These are phyloP conservation scores for Lanmaoa rubissima DNA, from an alignment of 768 basidiomycete species.

Conservation along the genomic window DNA sequence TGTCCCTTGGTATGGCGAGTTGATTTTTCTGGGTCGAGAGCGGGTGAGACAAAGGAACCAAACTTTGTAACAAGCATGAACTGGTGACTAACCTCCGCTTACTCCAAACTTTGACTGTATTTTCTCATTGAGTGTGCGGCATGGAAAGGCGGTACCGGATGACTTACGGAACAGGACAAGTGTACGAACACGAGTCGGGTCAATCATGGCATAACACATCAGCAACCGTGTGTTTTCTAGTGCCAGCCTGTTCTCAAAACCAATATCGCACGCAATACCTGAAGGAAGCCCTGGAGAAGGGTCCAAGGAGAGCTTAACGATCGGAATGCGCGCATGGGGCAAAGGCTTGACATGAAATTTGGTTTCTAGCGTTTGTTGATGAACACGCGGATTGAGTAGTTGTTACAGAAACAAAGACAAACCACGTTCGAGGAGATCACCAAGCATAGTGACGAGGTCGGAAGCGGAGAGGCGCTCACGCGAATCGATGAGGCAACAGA, in stretches of 20 bases:
- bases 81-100: constrained; percentile 67
- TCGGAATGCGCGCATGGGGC: constrained; percentile 96
- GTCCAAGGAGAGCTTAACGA: constrained; percentile 93
- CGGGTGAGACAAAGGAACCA: neutral
- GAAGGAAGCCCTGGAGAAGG: constrained; percentile 77
- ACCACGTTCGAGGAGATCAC: constrained; percentile 92
- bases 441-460: constrained; percentile 92
- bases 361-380: constrained; percentile 60
- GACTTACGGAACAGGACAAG: constrained; percentile 94
- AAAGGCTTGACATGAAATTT: constrained; percentile 96
- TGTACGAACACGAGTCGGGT: constrained; percentile 89
- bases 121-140: constrained; percentile 11
- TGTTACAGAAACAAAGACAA: constrained; percentile 29
- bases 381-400: constrained; percentile 11
- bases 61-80: neutral
- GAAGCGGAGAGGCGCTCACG: constrained; percentile 74
- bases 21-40: constrained; percentile 76
- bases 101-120: constrained; percentile 95
- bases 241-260: constrained; percentile 95
- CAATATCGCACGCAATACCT: constrained; percentile 97
- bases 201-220: constrained; percentile 96
- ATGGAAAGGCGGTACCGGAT: constrained; percentile 13
- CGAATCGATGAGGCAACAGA: constrained; percentile 94
- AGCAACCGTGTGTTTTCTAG: constrained; percentile 95
- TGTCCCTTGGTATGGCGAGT: constrained; percentile 96